Percentiles rank a stretch among this genome's conserved stretches.
Evolutionary conservation across 345 rosid species (phyloP).

Genomic region (Pseudoturritis turrita): DNA sequence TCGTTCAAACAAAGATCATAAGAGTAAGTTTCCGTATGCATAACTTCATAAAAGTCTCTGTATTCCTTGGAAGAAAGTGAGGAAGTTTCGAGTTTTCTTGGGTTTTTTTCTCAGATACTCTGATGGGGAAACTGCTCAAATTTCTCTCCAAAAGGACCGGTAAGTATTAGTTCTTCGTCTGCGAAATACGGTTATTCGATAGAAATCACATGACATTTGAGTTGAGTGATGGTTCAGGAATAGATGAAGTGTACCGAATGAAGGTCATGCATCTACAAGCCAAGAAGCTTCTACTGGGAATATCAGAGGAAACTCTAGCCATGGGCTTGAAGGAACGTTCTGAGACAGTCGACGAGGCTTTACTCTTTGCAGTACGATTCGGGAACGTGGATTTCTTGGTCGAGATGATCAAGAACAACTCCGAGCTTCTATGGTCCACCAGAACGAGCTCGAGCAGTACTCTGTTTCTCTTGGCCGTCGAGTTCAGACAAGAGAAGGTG

Average conservation of each 20-base stretch:
- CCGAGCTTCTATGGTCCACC: constrained; percentile 31
- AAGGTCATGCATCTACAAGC: constrained; percentile 31
- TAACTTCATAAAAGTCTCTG: neutral
- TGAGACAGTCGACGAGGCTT: constrained; percentile 24
- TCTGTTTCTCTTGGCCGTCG: constrained; percentile 30
- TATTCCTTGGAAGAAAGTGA: neutral
- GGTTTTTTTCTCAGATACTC: neutral
- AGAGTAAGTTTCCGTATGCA: constrained; percentile 13
- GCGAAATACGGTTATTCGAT: neutral
- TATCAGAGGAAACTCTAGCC: constrained; percentile 19
- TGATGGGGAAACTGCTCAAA: constrained; percentile 11
- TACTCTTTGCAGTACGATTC: constrained; percentile 25
- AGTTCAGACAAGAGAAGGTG: constrained; percentile 31
- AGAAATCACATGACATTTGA: neutral
- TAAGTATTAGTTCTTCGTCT: neutral
- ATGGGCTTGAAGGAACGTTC: constrained; percentile 26
- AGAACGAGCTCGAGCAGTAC: constrained; percentile 26
- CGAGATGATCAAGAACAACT: constrained; percentile 29
- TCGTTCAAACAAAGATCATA: constrained; percentile 11
- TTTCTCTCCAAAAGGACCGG: constrained; percentile 23
- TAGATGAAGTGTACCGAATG: constrained; percentile 21
- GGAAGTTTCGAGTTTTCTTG: neutral
- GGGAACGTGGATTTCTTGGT: constrained; percentile 29
- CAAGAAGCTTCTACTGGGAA: constrained; percentile 17
- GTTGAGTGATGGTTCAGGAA: constrained; percentile 12